Percentiles rank a stretch among this genome's conserved stretches.
Evolutionary conservation across 2,329 filamentous ascomycete species (phyloP).

Genomic region (Penicillium occitanis): DNA sequence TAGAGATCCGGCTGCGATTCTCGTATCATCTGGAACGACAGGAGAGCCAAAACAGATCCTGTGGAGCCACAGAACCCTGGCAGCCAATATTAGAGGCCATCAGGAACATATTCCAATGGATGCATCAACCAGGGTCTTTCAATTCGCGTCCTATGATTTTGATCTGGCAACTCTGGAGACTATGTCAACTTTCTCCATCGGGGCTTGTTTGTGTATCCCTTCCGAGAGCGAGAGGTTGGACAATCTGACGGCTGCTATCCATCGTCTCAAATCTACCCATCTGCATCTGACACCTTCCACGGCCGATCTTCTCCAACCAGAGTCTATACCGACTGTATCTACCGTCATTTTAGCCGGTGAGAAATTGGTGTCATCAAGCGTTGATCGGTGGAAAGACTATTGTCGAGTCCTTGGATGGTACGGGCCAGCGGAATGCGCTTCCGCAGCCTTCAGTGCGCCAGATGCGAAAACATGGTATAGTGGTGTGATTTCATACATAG

Average conservation of each 20-base stretch:
- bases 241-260: conserved; percentile 38
- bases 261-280: conserved; percentile 20
- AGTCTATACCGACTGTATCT: neutral
- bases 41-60: conserved; percentile 47
- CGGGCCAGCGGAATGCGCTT: conserved; percentile 17
- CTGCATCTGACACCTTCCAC: conserved; percentile 10
- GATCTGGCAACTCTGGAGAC: conserved; percentile 22
- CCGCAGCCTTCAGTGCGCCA: neutral
- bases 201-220: conserved; percentile 16
- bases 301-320: conserved; percentile 4
- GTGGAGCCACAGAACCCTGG: conserved; percentile 36
- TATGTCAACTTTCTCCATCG: conserved; percentile 38
- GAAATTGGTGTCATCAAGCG: conserved; percentile 29
- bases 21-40: conserved; percentile 43
- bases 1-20: conserved; percentile 2
- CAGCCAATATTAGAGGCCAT: conserved; percentile 26
- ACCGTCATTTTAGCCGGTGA: conserved; percentile 9
- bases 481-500: neutral
- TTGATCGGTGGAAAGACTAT: conserved; percentile 30
- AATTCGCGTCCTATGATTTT: conserved; percentile 38
- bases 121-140: conserved; percentile 36
- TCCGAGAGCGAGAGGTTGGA: conserved; percentile 35
- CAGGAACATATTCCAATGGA: conserved; percentile 28
- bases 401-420: conserved; percentile 22
- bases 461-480: conserved; percentile 22